Evolutionary conservation across 805 yeast species (phyloP).

Genomic region (Sugiyamaella mastotermitis): DNA sequence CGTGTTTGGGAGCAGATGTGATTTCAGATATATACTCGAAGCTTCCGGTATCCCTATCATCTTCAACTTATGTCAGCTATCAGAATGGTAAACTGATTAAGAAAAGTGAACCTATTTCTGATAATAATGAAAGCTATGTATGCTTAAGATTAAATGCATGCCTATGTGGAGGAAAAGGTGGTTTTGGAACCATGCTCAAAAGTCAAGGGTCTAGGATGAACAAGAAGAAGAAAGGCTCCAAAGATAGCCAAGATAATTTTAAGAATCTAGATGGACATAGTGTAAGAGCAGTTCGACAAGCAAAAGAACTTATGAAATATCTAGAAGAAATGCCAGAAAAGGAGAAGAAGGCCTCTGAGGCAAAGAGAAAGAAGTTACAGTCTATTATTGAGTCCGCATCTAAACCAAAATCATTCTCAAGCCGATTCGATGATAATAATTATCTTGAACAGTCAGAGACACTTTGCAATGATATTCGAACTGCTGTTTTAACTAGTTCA

Average conservation of each 20-base stretch:
- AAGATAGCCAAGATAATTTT: constrained; percentile 30
- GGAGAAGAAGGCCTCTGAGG: constrained; percentile 19
- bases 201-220: constrained; percentile 30
- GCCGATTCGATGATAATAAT: background rate
- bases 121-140: constrained; percentile 1
- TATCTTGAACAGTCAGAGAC: background rate
- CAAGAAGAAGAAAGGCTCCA: constrained; percentile 4
- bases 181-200: constrained; percentile 39
- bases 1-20: too few relatives aligned
- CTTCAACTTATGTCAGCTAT: background rate
- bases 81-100: background rate
- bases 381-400: constrained; percentile 24
- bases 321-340: constrained; percentile 17
- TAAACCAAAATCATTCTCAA: background rate
- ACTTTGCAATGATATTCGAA: background rate
- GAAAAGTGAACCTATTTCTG: background rate
- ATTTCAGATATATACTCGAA: background rate
- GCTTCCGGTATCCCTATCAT: background rate
- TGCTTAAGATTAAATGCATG: constrained; percentile 22
- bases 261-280: constrained; percentile 39
- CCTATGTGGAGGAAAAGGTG: constrained; percentile 50
- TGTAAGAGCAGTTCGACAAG: constrained; percentile 32
- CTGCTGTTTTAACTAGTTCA: background rate
- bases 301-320: constrained; percentile 33
- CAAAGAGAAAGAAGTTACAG: constrained; percentile 34